phyloP scores from a whole-genome alignment of 306 rosid species.

The Delonix regia region DNA sequence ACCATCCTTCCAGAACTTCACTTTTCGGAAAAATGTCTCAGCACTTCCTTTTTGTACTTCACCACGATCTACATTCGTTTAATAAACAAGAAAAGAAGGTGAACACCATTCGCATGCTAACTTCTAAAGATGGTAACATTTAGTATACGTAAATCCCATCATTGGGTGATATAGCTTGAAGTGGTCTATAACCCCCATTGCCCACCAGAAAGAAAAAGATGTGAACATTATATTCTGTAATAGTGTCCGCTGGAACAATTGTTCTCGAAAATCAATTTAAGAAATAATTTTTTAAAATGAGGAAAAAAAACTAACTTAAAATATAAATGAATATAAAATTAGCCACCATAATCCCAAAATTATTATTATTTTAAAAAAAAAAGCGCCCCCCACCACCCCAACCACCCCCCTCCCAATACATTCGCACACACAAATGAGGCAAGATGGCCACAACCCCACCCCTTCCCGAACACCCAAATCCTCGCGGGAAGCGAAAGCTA shows the following conservation, averaged over 20 bases:
- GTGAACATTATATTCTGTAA: background rate
- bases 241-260: background rate
- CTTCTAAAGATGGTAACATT: background rate
- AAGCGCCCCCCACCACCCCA: no score
- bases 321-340: background rate
- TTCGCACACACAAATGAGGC: no score
- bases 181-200: background rate
- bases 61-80: slow-evolving; percentile 70
- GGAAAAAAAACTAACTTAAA: background rate
- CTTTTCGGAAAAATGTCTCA: slow-evolving; percentile 84
- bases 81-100: background rate
- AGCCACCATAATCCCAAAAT: background rate
- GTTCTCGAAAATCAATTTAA: no score
- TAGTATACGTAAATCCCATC: background rate
- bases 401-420: no score
- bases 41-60: slow-evolving; percentile 81
- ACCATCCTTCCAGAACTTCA: slow-evolving; percentile 85
- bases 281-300: background rate
- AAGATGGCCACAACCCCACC: no score
- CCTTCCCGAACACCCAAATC: background rate
- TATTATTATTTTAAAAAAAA: no score
- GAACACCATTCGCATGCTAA: background rate
- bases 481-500: background rate
- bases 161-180: background rate
- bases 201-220: background rate